These are phyloP conservation scores for Thelonectria discophora DNA, from an alignment of 2,329 filamentous ascomycete species.

Conservation along the genomic window DNA sequence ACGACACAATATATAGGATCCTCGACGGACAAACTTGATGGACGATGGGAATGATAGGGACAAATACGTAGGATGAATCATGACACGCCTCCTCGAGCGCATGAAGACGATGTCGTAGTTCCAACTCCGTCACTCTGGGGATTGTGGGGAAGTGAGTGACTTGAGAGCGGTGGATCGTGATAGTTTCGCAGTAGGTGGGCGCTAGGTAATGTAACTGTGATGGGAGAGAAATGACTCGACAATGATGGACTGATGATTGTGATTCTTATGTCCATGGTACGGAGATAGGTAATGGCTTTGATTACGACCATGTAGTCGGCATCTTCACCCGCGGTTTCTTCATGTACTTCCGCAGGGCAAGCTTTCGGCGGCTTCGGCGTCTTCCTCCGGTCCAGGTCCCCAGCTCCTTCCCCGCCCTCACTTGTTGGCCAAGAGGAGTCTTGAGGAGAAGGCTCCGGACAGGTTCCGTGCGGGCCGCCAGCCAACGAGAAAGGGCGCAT, in stretches of 20 bases:
- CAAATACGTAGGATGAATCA: background rate
- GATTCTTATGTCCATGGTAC: too few relatives aligned
- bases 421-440: background rate
- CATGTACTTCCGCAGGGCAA: background rate
- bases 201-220: background rate
- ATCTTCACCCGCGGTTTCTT: too few relatives aligned
- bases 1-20: background rate
- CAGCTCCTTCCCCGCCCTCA: background rate
- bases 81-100: background rate
- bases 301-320: too few relatives aligned
- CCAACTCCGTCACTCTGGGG: background rate
- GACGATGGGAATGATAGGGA: background rate
- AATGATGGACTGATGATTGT: background rate
- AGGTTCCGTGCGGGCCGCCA: conserved; percentile 30
- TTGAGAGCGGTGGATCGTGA: background rate
- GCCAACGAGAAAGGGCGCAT: conserved; percentile 39
- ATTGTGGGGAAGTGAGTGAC: background rate
- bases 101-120: background rate
- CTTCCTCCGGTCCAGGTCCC: background rate
- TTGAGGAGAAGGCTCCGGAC: too few relatives aligned
- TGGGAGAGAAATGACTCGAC: background rate
- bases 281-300: too few relatives aligned
- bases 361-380: background rate
- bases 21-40: background rate
- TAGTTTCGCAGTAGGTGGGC: background rate